Conservation (phyloP, 1,284 basidiomycete genomes). For the Peniophora sp. region DNA sequence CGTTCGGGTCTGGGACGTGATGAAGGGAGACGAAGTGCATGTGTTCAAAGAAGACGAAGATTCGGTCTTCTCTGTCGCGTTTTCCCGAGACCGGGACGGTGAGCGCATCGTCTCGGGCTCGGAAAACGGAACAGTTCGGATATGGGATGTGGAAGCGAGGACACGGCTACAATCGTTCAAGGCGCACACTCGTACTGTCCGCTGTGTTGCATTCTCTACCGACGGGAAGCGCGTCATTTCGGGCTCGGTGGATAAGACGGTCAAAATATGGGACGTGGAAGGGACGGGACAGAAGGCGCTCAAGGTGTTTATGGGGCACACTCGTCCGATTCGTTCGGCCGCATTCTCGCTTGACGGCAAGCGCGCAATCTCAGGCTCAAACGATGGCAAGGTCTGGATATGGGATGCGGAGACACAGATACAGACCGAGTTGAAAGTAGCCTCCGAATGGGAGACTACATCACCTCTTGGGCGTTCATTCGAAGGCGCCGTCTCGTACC, state of each 20-base stretch:
- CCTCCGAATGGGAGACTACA: too few species aligned
- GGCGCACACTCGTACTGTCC: neutral
- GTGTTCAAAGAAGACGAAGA: neutral
- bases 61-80: neutral
- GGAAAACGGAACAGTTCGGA: neutral
- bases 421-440: too few species aligned
- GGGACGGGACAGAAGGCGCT: too few species aligned
- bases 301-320: too few species aligned
- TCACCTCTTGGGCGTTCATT: too few species aligned
- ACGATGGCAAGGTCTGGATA: too few species aligned
- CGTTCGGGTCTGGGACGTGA: constrained; percentile 2
- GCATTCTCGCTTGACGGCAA: too few species aligned
- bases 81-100: neutral
- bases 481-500: too few species aligned
- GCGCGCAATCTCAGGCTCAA: too few species aligned
- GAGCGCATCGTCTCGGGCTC: neutral
- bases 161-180: neutral
- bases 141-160: neutral
- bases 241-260: neutral
- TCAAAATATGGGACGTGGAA: neutral
- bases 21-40: neutral
- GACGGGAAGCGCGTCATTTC: neutral
- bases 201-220: neutral
- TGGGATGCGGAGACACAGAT: too few species aligned
- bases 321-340: too few species aligned